phyloP scores from a whole-genome alignment of 2,329 filamentous ascomycete species.

The Apiospora pterosperma region DNA sequence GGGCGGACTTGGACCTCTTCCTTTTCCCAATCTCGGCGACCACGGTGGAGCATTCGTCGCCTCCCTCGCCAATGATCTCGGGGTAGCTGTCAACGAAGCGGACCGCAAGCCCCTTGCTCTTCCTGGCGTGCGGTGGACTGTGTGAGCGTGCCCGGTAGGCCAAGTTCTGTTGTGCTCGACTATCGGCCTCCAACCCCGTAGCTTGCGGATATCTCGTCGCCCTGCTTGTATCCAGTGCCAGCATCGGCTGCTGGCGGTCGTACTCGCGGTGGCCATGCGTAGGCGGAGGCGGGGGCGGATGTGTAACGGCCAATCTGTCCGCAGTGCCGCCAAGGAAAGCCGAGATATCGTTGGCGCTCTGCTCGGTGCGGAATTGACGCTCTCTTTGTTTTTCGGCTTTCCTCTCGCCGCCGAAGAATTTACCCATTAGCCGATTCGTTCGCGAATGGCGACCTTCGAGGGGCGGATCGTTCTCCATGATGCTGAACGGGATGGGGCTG shows the following conservation, averaged over 20 bases:
- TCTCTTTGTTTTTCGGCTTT: slow-evolving; percentile 27
- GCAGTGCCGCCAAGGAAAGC: slow-evolving; percentile 57
- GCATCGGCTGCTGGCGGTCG: slow-evolving; percentile 32
- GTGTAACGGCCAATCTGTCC: slow-evolving; percentile 52
- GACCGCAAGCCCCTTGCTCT: slow-evolving; percentile 62
- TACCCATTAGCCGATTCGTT: slow-evolving; percentile 56
- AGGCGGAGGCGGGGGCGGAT: slow-evolving; percentile 41
- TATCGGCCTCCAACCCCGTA: slow-evolving; percentile 46
- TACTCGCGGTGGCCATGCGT: slow-evolving; percentile 23
- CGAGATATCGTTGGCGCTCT: slow-evolving; percentile 50
- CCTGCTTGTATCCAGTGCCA: slow-evolving; percentile 52
- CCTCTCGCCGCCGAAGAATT: slow-evolving; percentile 50
- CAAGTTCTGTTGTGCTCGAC: slow-evolving; percentile 39
- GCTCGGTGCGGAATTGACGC: slow-evolving; percentile 30
- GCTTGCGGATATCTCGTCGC: slow-evolving; percentile 56
- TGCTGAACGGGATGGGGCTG: slow-evolving; percentile 3
- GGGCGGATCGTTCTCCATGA: slow-evolving; percentile 27
- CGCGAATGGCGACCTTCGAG: slow-evolving; percentile 23
- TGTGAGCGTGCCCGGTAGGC: slow-evolving; percentile 38
- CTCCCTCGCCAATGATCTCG: slow-evolving; percentile 85
- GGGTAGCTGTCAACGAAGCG: slow-evolving; percentile 70
- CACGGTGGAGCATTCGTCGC: slow-evolving; percentile 77
- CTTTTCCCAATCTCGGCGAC: slow-evolving; percentile 66
- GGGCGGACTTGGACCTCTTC: slow-evolving; percentile 41
- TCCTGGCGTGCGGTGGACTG: slow-evolving; percentile 49